Base-by-base conservation (phyloP, 2,329 filamentous ascomycete genomes). In the Rhinocladiella mackenziei region DNA sequence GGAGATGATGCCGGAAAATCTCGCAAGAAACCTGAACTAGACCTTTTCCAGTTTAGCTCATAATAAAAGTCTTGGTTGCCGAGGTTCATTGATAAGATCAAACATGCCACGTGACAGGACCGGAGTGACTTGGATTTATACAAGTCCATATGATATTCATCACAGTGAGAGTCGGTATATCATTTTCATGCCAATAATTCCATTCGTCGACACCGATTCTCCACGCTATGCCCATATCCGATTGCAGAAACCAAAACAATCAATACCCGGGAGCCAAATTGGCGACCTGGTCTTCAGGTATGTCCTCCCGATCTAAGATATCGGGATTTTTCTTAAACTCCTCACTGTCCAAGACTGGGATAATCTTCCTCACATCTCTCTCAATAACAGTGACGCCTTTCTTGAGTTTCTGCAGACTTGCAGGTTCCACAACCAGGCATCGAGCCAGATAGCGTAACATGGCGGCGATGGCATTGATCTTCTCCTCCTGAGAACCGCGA, bases 371-470 rank as follows among this genome's bases (percentile, higher is more conserved):
- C 19, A 53, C 46, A 29, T 55, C 52, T 33, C 52, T 43, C 29
- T 55, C 52, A 13, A 55, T 41, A 5, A 55, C 49, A 14, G 47
- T 50, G 14, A 53, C 44, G 13, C 43, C 46, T 11, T 8, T 11
- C 4, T 36, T 39, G 19, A 53, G 22, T 22, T 32, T 39, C 25
- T 36, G n/a, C 9, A 46, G 32, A 9, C 23, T 32, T 2, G 23
- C 20, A 2, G 17, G n/a, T 2, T 41, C 42, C 19, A 55, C 40
- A 7, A 37, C 29, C 29, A 46, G 17, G 13, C 45, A 51, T 9
- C 43, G 42, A 6, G 43, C 38, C 3, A 55, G 46, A 35, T 53
- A 55, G n/a, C 45, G 39, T 38, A 55, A 26, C 33, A 55, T 22
- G 19, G 52, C 52, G 8, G 37, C 22, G 17, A 55, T 23, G 5